Evolutionary conservation across 306 rosid genomes (phyloP), one percentile per base, ranked within the genome.

Genomic region (Trifolium fragiferum): DNA sequence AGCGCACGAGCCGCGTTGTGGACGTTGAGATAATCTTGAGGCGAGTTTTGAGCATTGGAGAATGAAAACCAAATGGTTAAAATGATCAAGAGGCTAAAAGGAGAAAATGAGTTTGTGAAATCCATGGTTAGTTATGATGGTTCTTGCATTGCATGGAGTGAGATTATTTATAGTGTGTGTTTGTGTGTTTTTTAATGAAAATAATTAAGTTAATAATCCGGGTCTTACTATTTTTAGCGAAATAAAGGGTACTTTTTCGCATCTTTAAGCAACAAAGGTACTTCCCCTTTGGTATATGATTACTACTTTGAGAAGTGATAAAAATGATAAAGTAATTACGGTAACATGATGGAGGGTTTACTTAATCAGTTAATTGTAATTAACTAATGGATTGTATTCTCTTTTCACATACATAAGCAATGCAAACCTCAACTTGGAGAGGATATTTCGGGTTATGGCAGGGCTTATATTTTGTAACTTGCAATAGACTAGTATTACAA

Each of bases 1-100:
- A 32, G 50, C 0, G 76, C 75, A 0, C 81, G 84, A 16, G 76
- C 84, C 1, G 9, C 23, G 51, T 85, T 82, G 82, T 85, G 89
- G 9, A 51, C 65, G 0, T 35, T 10, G 13, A 85, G 3, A 69
- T 14, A 82, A 46, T 76, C 80, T 61, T 53, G 80, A n/a, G 72
- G 66, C 2, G 80, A 32, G 68, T 81, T 54, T 50, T 78, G 78
- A 12, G 72, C 74, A 16, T 3, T 15, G 43, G 59, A 35, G 65
- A 54, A 21, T 35, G 50, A 47, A 12, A 70, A 37, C 51, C 50
- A 35, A 3, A 70, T 50, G 10, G 62, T 10, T 50, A 70, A 53
- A 50, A 2, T 20, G 2, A 8, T 35, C 4, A 54, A 37, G 65
- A 70, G 53, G 54, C n/a, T 18, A 33, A 70, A 23, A 54, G 4